phyloP scores from a whole-genome alignment of 140 eudicot genomes.

The Stevia rebaudiana region DNA sequence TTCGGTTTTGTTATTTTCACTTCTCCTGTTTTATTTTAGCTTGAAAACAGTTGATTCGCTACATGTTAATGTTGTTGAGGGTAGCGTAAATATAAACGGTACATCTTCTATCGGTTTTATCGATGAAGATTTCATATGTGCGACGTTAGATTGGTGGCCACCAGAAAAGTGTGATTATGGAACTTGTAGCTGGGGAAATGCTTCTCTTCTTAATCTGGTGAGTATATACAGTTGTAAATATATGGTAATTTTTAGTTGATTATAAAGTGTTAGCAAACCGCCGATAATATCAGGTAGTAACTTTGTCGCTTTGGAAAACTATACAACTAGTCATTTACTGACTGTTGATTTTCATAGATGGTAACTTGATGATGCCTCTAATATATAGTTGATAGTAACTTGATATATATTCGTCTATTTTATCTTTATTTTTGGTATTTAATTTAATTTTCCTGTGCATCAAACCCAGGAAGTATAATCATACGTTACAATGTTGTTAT shows the following conservation, averaged over 20 bases:
- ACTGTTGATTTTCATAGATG: no score
- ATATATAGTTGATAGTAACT: background rate
- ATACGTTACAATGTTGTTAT: no score
- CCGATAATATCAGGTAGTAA: no score
- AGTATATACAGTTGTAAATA: background rate
- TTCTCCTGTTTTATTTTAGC: slow-evolving; percentile 4
- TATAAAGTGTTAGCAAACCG: no score
- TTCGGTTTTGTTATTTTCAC: slow-evolving; percentile 4
- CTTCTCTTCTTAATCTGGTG: slow-evolving; percentile 82
- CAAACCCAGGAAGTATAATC: background rate
- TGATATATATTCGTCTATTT: background rate
- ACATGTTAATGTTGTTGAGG: slow-evolving; percentile 17
- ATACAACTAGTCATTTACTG: no score
- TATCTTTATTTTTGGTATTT: background rate
- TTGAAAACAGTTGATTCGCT: background rate
- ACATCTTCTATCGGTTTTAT: slow-evolving; percentile 34
- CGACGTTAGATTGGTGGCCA: slow-evolving; percentile 96
- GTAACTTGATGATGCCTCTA: background rate
- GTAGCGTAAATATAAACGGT: slow-evolving; percentile 41
- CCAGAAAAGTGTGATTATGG: slow-evolving; percentile 84
- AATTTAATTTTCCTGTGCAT: background rate
- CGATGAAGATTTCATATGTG: slow-evolving; percentile 74
- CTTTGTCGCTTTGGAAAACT: no score
- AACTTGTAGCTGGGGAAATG: slow-evolving; percentile 71
- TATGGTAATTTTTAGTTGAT: no score